Evolutionary conservation across 1,139 yeast genomes (phyloP).

Genomic region (Debaryomycetaceae sp.): DNA sequence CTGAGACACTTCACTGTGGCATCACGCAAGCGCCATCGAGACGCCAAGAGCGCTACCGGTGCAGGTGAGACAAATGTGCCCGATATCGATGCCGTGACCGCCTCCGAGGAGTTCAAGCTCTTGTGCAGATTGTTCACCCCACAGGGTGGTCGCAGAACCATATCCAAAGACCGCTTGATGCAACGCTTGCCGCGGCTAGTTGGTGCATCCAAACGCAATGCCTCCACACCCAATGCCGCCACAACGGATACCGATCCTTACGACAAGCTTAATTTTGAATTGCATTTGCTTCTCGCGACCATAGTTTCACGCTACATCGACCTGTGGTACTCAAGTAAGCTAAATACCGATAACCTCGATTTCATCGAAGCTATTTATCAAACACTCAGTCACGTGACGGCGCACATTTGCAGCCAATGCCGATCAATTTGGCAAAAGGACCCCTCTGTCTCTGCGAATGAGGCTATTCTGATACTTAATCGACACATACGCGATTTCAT

Average conservation of each 20-base stretch:
- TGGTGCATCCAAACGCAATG: slow-evolving; percentile 16
- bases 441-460: too few species aligned
- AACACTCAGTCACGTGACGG: slow-evolving; percentile 19
- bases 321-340: slow-evolving; percentile 37
- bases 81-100: background rate
- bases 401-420: background rate
- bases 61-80: too few species aligned
- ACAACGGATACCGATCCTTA: too few species aligned
- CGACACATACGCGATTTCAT: too few species aligned
- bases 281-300: slow-evolving; percentile 34
- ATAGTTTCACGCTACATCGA: slow-evolving; percentile 31
- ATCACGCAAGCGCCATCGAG: too few species aligned
- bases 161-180: background rate
- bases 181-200: slow-evolving; percentile 19
- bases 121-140: slow-evolving; percentile 34
- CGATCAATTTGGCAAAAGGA: background rate
- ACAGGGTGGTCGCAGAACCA: slow-evolving; percentile 14
- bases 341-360: slow-evolving; percentile 36
- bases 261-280: slow-evolving; percentile 27
- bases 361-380: slow-evolving; percentile 30
- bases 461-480: too few species aligned
- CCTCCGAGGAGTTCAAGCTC: slow-evolving; percentile 26
- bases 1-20: too few species aligned
- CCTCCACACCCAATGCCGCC: slow-evolving; percentile 14
- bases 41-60: too few species aligned